These are phyloP conservation scores for Ettlia oleoabundans DNA, from an alignment of 139 green algal genomes.

Conservation along the genomic window DNA sequence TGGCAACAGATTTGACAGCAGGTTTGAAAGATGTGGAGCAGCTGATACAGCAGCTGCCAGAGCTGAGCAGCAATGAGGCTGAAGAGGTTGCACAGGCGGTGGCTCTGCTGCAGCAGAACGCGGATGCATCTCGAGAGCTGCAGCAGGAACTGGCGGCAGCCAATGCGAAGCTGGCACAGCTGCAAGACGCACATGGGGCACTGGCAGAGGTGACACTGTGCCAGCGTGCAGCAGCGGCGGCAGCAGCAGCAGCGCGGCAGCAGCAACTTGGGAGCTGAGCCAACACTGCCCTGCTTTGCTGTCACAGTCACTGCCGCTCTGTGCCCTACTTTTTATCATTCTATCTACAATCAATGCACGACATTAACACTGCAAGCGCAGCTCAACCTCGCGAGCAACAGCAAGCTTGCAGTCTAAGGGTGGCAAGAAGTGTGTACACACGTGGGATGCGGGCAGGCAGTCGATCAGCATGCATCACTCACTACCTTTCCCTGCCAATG, in stretches of 20 bases:
- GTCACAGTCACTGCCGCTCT: background rate
- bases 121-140: conserved; percentile 14
- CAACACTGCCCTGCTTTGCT: background rate
- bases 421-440: too few relatives aligned
- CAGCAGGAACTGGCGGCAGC: conserved; percentile 16
- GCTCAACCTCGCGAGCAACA: too few relatives aligned
- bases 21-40: conserved; percentile 11
- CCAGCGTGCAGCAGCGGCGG: background rate
- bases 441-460: too few relatives aligned
- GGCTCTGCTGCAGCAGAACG: conserved; percentile 33
- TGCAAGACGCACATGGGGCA: conserved; percentile 15
- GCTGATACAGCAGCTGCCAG: conserved; percentile 25
- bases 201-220: background rate
- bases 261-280: background rate
- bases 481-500: too few relatives aligned
- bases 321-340: background rate
- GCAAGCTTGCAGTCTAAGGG: too few relatives aligned
- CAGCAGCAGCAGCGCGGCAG: background rate
- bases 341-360: too few relatives aligned
- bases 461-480: too few relatives aligned
- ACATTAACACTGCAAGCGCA: too few relatives aligned
- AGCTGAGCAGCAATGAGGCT: background rate
- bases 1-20: conserved; percentile 17
- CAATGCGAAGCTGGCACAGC: conserved; percentile 11
- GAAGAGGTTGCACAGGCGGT: conserved; percentile 24